These are phyloP conservation scores for Esteya vermicola DNA, from an alignment of 2,329 filamentous ascomycete species.

Conservation along the genomic window DNA sequence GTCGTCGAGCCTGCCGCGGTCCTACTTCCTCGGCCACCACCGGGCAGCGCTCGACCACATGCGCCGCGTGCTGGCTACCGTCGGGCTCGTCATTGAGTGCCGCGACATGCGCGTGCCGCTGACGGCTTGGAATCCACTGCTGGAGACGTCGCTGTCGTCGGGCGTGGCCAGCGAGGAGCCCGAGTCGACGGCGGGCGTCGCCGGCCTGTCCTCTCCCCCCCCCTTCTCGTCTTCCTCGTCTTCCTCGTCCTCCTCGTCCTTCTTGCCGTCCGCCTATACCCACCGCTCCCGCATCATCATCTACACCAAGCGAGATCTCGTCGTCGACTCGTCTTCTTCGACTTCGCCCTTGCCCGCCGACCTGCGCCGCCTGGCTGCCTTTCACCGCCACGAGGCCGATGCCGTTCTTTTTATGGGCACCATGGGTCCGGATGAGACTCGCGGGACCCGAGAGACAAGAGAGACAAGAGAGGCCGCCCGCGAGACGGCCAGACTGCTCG, in stretches of 20 bases:
- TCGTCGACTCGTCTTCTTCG: slow-evolving; percentile 17
- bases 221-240: too few species aligned
- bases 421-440: neutral
- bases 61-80: slow-evolving; percentile 62
- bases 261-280: slow-evolving; percentile 28
- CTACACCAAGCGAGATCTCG: slow-evolving; percentile 82
- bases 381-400: slow-evolving; percentile 26
- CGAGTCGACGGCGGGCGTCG: neutral
- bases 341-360: slow-evolving; percentile 4
- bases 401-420: slow-evolving; percentile 18
- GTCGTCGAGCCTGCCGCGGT: slow-evolving; percentile 62
- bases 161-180: neutral
- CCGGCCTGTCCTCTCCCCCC: neutral
- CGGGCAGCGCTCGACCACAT: slow-evolving; percentile 67
- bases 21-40: slow-evolving; percentile 94
- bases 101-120: slow-evolving; percentile 85
- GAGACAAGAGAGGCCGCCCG: slow-evolving; percentile 31
- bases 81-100: slow-evolving; percentile 86
- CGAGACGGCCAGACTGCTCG: slow-evolving; percentile 21
- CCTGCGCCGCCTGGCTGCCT: slow-evolving; percentile 16
- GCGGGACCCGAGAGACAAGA: slow-evolving; percentile 8
- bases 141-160: slow-evolving; percentile 63
- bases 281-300: slow-evolving; percentile 66
- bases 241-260: too few species aligned
- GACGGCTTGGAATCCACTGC: slow-evolving; percentile 77